These are phyloP conservation scores for Mariannaea sp. DNA, from an alignment of 2,329 filamentous ascomycete species.

Conservation along the genomic window DNA sequence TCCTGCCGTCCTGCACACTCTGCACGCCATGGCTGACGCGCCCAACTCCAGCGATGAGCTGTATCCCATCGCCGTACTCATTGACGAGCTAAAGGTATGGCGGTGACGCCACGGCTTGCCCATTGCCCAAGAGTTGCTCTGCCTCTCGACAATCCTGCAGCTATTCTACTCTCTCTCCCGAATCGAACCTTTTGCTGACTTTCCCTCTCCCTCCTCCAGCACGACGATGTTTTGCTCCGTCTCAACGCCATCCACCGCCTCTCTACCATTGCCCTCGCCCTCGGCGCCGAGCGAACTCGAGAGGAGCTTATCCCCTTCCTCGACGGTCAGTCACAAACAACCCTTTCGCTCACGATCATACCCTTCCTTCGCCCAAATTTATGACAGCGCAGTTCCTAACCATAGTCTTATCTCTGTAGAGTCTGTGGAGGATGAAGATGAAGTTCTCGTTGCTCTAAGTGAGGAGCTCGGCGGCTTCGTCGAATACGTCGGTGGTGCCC, in stretches of 20 bases:
- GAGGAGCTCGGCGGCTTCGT: conserved; percentile 97
- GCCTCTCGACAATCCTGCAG: conserved; percentile 33
- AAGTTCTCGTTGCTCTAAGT: conserved; percentile 94
- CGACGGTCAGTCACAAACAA: conserved; percentile 80
- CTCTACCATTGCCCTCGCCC: conserved; percentile 94
- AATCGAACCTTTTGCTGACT: conserved; percentile 24
- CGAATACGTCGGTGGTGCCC: conserved; percentile 94
- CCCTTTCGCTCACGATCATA: conserved; percentile 24
- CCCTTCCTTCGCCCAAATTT: conserved; percentile 24
- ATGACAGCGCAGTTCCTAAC: conserved; percentile 25
- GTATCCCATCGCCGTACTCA: conserved; percentile 98
- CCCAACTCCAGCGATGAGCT: conserved; percentile 95
- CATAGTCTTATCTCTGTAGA: conserved; percentile 61
- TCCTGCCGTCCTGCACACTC: conserved; percentile 36
- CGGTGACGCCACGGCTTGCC: conserved; percentile 34
- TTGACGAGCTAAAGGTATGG: conserved; percentile 97
- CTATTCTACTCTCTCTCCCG: conserved; percentile 23
- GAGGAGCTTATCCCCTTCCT: conserved; percentile 99
- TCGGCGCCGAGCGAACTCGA: conserved; percentile 94
- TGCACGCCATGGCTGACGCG: conserved; percentile 81
- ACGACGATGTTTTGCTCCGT: conserved; percentile 96
- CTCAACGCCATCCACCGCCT: conserved; percentile 98
- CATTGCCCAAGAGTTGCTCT: conserved; percentile 7
- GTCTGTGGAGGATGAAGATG: conserved; percentile 98
- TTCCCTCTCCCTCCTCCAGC: conserved; percentile 59